A percentile compares a stretch with the other conserved stretches of the same genome.
Evolutionary conservation across 495 filamentous ascomycete species (phyloP).

Genomic region (Neurospora terricola): DNA sequence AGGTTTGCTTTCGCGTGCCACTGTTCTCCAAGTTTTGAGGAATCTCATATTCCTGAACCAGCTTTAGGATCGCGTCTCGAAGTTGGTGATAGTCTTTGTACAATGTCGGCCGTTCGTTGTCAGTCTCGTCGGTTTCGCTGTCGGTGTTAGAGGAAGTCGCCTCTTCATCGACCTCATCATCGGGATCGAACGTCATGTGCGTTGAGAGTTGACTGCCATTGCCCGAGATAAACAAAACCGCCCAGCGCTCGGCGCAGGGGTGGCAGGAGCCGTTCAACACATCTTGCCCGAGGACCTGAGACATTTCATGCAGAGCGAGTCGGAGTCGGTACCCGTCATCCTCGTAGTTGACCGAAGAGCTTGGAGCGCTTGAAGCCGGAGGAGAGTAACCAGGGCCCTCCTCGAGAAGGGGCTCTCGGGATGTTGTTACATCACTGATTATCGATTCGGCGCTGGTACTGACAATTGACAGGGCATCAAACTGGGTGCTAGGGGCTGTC

Average conservation of each 20-base stretch:
- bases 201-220: constrained; percentile 60
- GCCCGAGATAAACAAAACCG: constrained; percentile 63
- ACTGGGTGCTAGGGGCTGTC: constrained; percentile 31
- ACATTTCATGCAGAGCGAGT: constrained; percentile 56
- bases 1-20: constrained; percentile 42
- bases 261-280: constrained; percentile 52
- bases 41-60: constrained; percentile 72
- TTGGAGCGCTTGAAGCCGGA: constrained; percentile 26
- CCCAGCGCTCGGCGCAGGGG: constrained; percentile 64
- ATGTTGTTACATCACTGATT: constrained; percentile 56
- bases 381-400: constrained; percentile 35
- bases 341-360: constrained; percentile 30
- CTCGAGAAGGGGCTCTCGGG: constrained; percentile 53
- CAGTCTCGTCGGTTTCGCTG: constrained; percentile 53
- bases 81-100: constrained; percentile 77
- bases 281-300: constrained; percentile 48
- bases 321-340: constrained; percentile 47
- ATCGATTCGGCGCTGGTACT: constrained; percentile 60
- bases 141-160: constrained; percentile 49
- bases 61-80: constrained; percentile 69
- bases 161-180: constrained; percentile 54
- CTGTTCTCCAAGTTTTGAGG: constrained; percentile 48
- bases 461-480: constrained; percentile 50
- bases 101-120: constrained; percentile 53
- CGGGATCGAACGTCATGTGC: constrained; percentile 61